Evolutionary conservation across 768 basidiomycete genomes (phyloP).

Genomic region (Suillus tomentosus): DNA sequence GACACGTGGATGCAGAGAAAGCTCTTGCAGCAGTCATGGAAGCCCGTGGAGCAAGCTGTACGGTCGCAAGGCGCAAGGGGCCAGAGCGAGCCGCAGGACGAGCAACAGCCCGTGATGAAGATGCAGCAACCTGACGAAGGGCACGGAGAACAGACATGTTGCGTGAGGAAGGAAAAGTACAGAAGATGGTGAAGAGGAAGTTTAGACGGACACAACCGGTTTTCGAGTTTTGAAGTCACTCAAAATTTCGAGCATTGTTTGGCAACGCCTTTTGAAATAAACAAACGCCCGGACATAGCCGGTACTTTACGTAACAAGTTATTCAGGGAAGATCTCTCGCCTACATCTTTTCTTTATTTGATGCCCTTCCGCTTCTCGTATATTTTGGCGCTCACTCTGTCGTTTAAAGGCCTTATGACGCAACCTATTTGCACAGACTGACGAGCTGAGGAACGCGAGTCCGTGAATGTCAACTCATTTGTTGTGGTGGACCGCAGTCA

Average conservation of each 20-base stretch:
- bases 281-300: conserved; percentile 21
- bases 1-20: conserved; percentile 42
- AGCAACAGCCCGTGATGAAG: conserved; percentile 41
- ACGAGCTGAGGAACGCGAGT: background rate
- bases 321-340: background rate
- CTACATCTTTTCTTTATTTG: background rate
- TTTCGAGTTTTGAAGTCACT: conserved; percentile 3
- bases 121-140: conserved; percentile 55
- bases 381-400: background rate
- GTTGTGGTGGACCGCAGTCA: background rate
- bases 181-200: conserved; percentile 8
- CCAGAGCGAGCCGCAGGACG: conserved; percentile 29
- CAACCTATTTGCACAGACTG: background rate
- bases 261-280: conserved; percentile 35
- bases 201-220: background rate
- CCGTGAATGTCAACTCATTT: background rate
- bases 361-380: background rate
- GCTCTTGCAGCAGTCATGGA: conserved; percentile 33
- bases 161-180: conserved; percentile 9
- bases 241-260: conserved; percentile 35
- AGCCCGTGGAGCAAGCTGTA: conserved; percentile 18
- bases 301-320: conserved; percentile 15
- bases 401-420: background rate
- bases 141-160: conserved; percentile 65
- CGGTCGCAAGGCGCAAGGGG: conserved; percentile 19